phyloP scores from a whole-genome alignment of 331 rosid species.

The Acacia pycnantha region DNA sequence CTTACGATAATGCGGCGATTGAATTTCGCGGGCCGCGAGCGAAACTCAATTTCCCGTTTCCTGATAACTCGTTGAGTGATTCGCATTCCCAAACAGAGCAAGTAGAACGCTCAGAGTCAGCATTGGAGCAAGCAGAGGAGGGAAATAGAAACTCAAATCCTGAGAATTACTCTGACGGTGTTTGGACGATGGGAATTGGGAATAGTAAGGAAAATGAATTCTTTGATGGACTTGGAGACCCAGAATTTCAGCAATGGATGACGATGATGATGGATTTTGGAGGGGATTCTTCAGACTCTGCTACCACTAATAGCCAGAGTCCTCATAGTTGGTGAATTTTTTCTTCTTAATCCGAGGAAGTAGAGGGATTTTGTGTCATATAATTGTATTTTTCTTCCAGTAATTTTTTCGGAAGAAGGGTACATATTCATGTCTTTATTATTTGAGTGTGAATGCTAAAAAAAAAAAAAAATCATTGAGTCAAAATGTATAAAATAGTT shows the following conservation, averaged over 20 bases:
- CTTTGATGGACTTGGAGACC: constrained; percentile 47
- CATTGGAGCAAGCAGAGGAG: background rate
- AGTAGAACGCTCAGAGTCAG: no score
- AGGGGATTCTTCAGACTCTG: constrained; percentile 52
- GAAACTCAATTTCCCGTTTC: constrained; percentile 61
- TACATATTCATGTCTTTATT: background rate
- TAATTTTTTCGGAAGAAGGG: background rate
- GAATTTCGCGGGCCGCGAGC: constrained; percentile 79
- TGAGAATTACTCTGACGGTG: background rate
- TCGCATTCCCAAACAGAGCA: background rate
- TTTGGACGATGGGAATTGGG: constrained; percentile 18
- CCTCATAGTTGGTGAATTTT: background rate
- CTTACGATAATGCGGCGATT: constrained; percentile 69
- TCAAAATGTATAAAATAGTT: background rate
- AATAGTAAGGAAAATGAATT: constrained; percentile 37
- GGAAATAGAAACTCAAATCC: constrained; percentile 18
- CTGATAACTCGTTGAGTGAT: constrained; percentile 40
- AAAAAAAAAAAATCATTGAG: background rate
- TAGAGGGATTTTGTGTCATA: background rate
- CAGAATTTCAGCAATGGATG: constrained; percentile 50
- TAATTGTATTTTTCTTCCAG: background rate
- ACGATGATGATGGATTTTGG: constrained; percentile 43
- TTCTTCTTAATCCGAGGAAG: background rate
- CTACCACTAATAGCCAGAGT: constrained; percentile 35
- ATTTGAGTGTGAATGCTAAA: background rate